These are phyloP conservation scores for Cerrena zonata DNA, from an alignment of 1,284 basidiomycete species.

Conservation along the genomic window DNA sequence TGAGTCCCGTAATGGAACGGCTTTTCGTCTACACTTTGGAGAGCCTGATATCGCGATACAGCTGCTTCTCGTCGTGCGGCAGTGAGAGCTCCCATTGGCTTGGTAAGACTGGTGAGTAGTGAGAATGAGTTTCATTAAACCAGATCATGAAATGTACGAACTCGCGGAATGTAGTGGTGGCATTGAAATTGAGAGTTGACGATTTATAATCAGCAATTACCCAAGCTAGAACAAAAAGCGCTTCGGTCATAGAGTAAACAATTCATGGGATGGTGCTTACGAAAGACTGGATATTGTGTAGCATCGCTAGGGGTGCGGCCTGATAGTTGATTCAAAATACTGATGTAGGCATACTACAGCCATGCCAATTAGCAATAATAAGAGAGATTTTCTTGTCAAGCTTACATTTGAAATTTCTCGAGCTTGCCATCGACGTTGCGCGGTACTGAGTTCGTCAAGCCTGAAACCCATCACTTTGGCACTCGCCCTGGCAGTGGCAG, in stretches of 20 bases:
- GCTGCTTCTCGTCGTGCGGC: constrained; percentile 69
- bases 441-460: constrained; percentile 59
- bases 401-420: constrained; percentile 84
- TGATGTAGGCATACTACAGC: constrained; percentile 76
- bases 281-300: constrained; percentile 93
- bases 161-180: constrained; percentile 71
- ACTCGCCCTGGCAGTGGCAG: constrained; percentile 42
- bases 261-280: constrained; percentile 37
- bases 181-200: constrained; percentile 63
- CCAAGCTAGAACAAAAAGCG: constrained; percentile 54
- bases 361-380: constrained; percentile 5
- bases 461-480: constrained; percentile 34
- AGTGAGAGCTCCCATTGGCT: constrained; percentile 90
- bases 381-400: constrained; percentile 4
- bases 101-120: constrained; percentile 50
- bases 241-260: neutral
- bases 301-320: constrained; percentile 90
- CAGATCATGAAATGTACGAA: constrained; percentile 32
- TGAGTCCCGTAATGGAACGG: constrained; percentile 95
- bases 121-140: neutral
- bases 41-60: constrained; percentile 66
- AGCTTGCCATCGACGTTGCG: constrained; percentile 77
- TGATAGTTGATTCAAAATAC: constrained; percentile 83
- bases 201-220: constrained; percentile 84
- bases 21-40: constrained; percentile 76